These are phyloP conservation scores for Tremellales sp. DNA, from an alignment of 1,284 basidiomycete species.

Conservation along the genomic window DNA sequence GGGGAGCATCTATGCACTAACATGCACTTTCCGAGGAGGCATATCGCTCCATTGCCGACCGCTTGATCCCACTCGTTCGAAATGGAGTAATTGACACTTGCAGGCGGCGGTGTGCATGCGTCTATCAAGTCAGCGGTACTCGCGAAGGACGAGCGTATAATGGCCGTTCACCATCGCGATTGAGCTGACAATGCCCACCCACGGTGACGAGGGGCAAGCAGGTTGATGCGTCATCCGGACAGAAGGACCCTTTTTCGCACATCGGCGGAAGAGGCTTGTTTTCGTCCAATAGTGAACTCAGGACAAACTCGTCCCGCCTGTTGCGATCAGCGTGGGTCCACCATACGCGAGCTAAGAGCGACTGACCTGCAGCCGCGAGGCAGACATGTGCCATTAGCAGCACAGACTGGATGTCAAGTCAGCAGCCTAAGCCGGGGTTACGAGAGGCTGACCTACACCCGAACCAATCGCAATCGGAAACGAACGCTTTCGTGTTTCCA, in stretches of 20 bases:
- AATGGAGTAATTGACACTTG: constrained; percentile 3
- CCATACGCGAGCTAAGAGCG: too few species aligned
- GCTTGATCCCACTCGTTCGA: constrained; percentile 8
- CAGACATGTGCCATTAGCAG: constrained; percentile 18
- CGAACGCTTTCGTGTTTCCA: constrained; percentile 21
- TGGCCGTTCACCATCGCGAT: constrained; percentile 20
- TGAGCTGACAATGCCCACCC: constrained; percentile 22
- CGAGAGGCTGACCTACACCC: constrained; percentile 16
- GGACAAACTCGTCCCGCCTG: constrained; percentile 21
- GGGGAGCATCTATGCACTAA: constrained; percentile 4
- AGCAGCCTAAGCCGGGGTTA: not conserved
- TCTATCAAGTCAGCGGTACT: constrained; percentile 8
- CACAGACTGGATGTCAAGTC: constrained; percentile 12
- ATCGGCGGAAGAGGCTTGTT: constrained; percentile 8
- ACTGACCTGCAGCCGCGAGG: constrained; percentile 20
- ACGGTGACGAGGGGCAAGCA: constrained; percentile 16
- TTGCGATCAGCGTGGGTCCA: too few species aligned
- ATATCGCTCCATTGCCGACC: constrained; percentile 13
- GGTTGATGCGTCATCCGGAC: constrained; percentile 24
- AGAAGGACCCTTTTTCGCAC: constrained; percentile 15
- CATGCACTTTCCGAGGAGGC: constrained; percentile 20
- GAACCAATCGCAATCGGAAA: constrained; percentile 27
- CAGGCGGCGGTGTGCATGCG: constrained; percentile 12
- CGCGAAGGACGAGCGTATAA: not conserved
- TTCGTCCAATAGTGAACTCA: constrained; percentile 14